Conservation (phyloP, 352 stramenopile genomes). For the Aphanomyces euteiches region DNA sequence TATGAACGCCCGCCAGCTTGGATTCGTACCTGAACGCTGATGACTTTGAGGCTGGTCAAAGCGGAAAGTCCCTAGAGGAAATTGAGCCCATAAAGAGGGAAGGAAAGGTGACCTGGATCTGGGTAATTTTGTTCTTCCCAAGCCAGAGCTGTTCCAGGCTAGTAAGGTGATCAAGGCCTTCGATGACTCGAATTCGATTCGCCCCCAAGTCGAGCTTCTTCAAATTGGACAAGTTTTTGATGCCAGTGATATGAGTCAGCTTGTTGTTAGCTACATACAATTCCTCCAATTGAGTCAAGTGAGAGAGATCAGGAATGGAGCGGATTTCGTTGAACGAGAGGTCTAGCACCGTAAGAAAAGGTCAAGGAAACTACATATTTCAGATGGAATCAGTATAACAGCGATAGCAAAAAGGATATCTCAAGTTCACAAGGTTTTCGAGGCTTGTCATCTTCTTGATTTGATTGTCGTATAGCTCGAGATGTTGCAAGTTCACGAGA, state of each 20-base stretch:
- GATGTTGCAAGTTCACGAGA: slow-evolving; percentile 73
- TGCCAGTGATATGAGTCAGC: slow-evolving; percentile 91
- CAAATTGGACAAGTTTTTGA: slow-evolving; percentile 81
- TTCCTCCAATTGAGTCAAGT: slow-evolving; percentile 84
- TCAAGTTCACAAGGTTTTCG: slow-evolving; percentile 54
- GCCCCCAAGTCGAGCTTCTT: slow-evolving; percentile 95
- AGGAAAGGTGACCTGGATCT: slow-evolving; percentile 50
- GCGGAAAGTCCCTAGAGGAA: slow-evolving; percentile 56
- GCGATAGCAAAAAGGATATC: slow-evolving; percentile 28
- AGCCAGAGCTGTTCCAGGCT: slow-evolving; percentile 96
- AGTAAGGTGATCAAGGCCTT: slow-evolving; percentile 84
- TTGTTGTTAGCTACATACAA: slow-evolving; percentile 98
- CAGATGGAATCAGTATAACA: background rate
- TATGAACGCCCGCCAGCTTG: background rate
- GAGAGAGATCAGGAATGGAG: slow-evolving; percentile 73
- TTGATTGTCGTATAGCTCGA: slow-evolving; percentile 99
- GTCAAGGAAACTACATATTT: background rate
- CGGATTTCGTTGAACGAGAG: slow-evolving; percentile 97
- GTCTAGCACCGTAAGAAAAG: slow-evolving; percentile 73
- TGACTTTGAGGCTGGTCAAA: slow-evolving; percentile 86
- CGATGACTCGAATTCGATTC: slow-evolving; percentile 93
- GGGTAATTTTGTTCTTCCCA: slow-evolving; percentile 98
- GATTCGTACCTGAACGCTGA: slow-evolving; percentile 59
- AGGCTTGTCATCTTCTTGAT: slow-evolving; percentile 82
- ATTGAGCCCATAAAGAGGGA: slow-evolving; percentile 28